A percentile compares a stretch with the other conserved stretches of the same genome.
These are phyloP conservation scores for Saccharomyces hybrid DNA, from an alignment of 1,139 yeast species.

Conservation along the genomic window DNA sequence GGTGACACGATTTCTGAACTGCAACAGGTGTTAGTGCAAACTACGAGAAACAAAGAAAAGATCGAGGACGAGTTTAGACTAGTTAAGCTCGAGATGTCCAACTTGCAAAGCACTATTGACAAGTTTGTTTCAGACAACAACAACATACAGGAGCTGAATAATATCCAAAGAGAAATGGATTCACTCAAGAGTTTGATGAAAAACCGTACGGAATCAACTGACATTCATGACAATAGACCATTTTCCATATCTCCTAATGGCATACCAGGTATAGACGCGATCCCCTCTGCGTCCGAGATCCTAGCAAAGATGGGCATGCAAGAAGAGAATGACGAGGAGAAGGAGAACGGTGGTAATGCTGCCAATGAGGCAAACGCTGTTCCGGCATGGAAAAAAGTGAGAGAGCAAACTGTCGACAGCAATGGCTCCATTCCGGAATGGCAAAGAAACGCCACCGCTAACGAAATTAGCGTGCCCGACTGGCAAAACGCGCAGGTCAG, in stretches of 20 bases:
- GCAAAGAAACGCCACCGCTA: conserved; percentile 18
- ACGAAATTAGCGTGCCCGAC: conserved; percentile 2
- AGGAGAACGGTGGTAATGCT: background rate
- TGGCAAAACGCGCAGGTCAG: conserved; percentile 2
- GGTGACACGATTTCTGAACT: conserved; percentile 61
- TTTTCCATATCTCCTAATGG: conserved; percentile 12
- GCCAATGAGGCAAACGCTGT: conserved; percentile 15
- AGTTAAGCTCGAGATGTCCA: conserved; percentile 74
- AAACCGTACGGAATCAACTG: conserved; percentile 4
- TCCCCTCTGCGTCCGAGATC: conserved; percentile 59
- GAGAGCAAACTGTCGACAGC: conserved; percentile 13
- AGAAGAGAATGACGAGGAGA: conserved; percentile 15
- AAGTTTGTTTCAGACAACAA: conserved; percentile 54
- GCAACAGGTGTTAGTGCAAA: conserved; percentile 53
- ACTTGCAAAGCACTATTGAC: conserved; percentile 62
- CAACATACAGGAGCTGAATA: conserved; percentile 35
- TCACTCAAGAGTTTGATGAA: conserved; percentile 57
- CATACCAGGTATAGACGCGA: conserved; percentile 31
- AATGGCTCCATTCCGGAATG: conserved; percentile 23
- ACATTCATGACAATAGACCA: background rate
- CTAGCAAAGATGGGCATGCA: conserved; percentile 43
- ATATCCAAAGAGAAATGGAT: conserved; percentile 42
- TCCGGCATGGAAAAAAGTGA: conserved; percentile 32
- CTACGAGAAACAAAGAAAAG: too few species aligned
- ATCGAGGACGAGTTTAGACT: conserved; percentile 39